Evolutionary conservation across 371 early-diverging fungal species (phyloP), one percentile per base, ranked within the genome.

Genomic region (Umbelopsis sp.): DNA sequence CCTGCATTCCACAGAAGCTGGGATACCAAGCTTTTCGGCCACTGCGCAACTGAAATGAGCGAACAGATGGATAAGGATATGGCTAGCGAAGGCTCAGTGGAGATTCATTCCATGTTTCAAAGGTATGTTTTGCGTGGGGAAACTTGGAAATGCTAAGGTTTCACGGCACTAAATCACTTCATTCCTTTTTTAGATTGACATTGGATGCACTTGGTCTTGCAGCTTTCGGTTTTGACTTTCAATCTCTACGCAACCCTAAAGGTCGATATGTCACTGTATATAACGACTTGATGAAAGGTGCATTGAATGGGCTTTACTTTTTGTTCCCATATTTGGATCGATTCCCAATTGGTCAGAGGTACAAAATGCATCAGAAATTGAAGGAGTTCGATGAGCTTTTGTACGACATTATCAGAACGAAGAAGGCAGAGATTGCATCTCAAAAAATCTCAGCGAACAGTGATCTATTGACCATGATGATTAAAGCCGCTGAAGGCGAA

Each of bases 151-250:
- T 20, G 16, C 18, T 1, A n/a, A 48, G 11, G 48, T 20, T 16
- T 20, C 48, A 20, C 20, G 6, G 16, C 11, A n/a, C 48, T n/a
- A 18, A 48, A 16, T 7, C 14, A 6, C 18, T 16, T 18, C 4
- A 8, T 16, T 20, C 7, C n/a, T 3, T n/a, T 22, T n/a, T 18
- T n/a, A 48, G 67, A 52, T 66, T 80, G 20, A 78, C 82, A 16
- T 57, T 81, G 46, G 82, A 81, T 65, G 70, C 69, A 0, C 50
- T 81, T 14, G 82, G 82, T 11, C 51, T 71, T 12, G 71, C 80
- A 38, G 75, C 69, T 14, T 81, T 81, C 63, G 78, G 79, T 0
- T 57, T 57, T 12, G 44, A 67, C 20, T 67, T 52, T 10, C 44
- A 67, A 52, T 50, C 52, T 2, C 57, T 67, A n/a, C 37, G 41